Evolutionary conservation across 352 stramenopile genomes (phyloP).

Genomic region (Achlya hypogyna): DNA sequence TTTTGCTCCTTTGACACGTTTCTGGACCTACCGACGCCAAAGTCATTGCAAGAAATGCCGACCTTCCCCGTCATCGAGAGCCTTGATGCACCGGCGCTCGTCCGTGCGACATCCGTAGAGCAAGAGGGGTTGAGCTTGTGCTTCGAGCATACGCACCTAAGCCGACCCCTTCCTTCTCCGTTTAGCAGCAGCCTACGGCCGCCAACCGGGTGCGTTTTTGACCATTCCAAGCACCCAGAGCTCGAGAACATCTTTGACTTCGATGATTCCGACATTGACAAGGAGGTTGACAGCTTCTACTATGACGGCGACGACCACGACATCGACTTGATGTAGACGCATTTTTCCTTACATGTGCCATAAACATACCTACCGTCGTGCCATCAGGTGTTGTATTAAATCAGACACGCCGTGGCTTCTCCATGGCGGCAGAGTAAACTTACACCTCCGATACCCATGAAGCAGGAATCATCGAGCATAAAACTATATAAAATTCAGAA

Average conservation of each 20-base stretch:
- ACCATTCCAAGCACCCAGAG: conserved; percentile 40
- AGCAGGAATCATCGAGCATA: no score
- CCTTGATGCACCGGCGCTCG: conserved; percentile 29
- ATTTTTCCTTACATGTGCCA: background rate
- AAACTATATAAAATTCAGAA: no score
- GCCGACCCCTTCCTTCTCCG: conserved; percentile 14
- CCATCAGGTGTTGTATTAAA: no score
- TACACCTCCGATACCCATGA: no score
- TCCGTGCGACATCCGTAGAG: conserved; percentile 60
- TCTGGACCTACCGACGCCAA: conserved; percentile 61
- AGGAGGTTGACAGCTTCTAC: conserved; percentile 78
- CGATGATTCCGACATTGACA: conserved; percentile 51
- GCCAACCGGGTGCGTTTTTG: conserved; percentile 12
- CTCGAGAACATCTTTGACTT: conserved; percentile 68
- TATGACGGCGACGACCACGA: conserved; percentile 26
- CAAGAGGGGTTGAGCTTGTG: conserved; percentile 70
- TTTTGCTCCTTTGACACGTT: conserved; percentile 65
- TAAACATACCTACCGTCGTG: no score
- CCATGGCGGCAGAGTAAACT: no score
- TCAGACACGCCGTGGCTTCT: no score
- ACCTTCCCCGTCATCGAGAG: background rate
- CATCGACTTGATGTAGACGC: conserved; percentile 1
- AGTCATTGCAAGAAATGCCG: conserved; percentile 31
- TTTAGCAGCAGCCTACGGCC: background rate
- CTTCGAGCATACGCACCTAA: conserved; percentile 54